These are phyloP conservation scores for Zoysia matrella DNA, from an alignment of 202 grass and related monocot genomes.

Conservation along the genomic window DNA sequence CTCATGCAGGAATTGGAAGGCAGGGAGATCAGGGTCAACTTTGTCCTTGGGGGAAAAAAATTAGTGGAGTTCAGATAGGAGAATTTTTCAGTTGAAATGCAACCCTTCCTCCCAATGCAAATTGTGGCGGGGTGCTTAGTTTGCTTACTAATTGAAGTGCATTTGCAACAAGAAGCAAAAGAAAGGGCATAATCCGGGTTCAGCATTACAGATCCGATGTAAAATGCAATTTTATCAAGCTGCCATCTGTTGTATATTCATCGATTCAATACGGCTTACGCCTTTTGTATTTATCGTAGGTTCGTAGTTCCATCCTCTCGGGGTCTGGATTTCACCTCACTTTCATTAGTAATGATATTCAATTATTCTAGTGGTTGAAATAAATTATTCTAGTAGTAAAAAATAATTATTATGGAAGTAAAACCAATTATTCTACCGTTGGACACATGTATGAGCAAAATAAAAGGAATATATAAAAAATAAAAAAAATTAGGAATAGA, in stretches of 20 bases:
- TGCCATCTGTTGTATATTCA: slow-evolving; percentile 4
- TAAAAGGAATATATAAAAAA: no score
- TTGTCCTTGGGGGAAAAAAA: slow-evolving; percentile 58
- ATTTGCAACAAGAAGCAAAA: neutral
- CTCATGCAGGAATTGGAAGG: slow-evolving; percentile 50
- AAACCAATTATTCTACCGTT: no score
- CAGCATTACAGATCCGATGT: slow-evolving; percentile 2
- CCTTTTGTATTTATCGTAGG: neutral
- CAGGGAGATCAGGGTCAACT: no score
- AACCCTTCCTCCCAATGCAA: neutral
- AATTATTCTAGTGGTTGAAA: no score
- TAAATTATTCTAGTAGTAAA: no score
- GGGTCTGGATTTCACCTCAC: no score
- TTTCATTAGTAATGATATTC: no score
- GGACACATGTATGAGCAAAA: no score
- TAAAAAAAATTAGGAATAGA: neutral
- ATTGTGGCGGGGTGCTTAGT: neutral
- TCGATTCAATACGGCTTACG: neutral
- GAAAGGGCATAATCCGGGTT: neutral
- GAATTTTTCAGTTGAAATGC: neutral
- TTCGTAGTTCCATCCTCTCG: no score
- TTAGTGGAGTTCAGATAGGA: slow-evolving; percentile 33
- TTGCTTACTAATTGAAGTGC: neutral
- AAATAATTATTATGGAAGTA: no score
- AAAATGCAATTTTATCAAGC: neutral